These are phyloP conservation scores for Zangia roseola DNA, from an alignment of 768 basidiomycete genomes.

Conservation along the genomic window DNA sequence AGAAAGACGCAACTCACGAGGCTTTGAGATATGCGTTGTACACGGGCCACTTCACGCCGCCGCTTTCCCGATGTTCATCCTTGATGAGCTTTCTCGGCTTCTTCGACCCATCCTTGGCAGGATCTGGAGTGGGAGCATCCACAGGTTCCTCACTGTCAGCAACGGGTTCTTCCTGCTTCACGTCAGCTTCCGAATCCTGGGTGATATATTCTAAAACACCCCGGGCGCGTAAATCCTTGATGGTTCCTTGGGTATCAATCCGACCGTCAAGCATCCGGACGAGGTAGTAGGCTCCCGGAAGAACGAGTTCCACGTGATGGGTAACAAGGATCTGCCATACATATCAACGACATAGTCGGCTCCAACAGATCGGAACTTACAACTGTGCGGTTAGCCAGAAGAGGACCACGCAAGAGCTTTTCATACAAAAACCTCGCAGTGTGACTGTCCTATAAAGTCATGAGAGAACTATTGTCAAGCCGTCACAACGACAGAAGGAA, in stretches of 20 bases:
- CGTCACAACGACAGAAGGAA: background rate
- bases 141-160: constrained; percentile 9
- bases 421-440: constrained; percentile 65
- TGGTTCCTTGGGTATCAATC: constrained; percentile 70
- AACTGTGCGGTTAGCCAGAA: constrained; percentile 68
- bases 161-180: constrained; percentile 43
- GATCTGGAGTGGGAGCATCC: constrained; percentile 1
- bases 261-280: constrained; percentile 81
- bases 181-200: constrained; percentile 48
- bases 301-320: constrained; percentile 81
- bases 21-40: constrained; percentile 70
- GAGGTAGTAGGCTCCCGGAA: constrained; percentile 70
- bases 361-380: constrained; percentile 31
- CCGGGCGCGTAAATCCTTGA: constrained; percentile 58
- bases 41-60: constrained; percentile 77
- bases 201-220: constrained; percentile 64
- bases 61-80: constrained; percentile 78
- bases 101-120: constrained; percentile 34
- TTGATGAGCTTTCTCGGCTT: constrained; percentile 74
- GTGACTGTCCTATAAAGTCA: constrained; percentile 55
- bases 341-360: background rate
- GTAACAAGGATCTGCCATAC: constrained; percentile 61
- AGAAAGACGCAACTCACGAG: constrained; percentile 42
- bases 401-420: constrained; percentile 61
- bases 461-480: background rate